Evolutionary conservation across 1,284 basidiomycete genomes (phyloP).

Genomic region (Moesziomyces sp.): DNA sequence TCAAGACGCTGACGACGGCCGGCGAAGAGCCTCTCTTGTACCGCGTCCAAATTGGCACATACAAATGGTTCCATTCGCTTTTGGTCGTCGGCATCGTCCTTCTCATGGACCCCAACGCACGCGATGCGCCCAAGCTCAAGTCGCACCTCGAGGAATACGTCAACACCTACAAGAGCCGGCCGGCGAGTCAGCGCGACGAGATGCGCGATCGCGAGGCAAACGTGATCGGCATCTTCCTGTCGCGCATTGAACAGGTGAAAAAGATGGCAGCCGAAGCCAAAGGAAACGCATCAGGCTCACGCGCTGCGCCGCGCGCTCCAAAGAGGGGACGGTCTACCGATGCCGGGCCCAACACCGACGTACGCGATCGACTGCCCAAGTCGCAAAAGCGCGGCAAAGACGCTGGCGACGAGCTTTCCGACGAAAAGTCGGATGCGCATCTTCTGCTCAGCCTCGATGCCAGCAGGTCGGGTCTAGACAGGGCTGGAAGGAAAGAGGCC

Average conservation of each 20-base stretch:
- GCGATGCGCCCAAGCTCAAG: conserved; percentile 48
- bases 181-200: conserved; percentile 41
- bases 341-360: conserved; percentile 9
- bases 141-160: conserved; percentile 46
- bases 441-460: conserved; percentile 36
- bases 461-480: conserved; percentile 1
- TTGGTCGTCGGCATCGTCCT: conserved; percentile 56
- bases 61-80: conserved; percentile 60
- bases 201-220: conserved; percentile 56
- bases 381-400: conserved; percentile 24
- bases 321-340: conserved; percentile 37
- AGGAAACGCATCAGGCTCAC: neutral
- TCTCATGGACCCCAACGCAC: conserved; percentile 52
- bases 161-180: conserved; percentile 16
- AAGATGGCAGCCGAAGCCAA: conserved; percentile 14
- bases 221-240: conserved; percentile 54
- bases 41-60: conserved; percentile 53
- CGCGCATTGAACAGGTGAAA: conserved; percentile 44
- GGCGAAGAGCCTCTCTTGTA: conserved; percentile 36
- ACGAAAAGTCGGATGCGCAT: conserved; percentile 40
- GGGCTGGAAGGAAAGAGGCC: neutral
- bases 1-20: conserved; percentile 15
- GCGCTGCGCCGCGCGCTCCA: neutral
- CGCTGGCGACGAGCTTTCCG: conserved; percentile 4
- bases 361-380: conserved; percentile 9